phyloP scores from a whole-genome alignment of 2,329 filamentous ascomycete genomes.

The Akanthomyces lecanii region DNA sequence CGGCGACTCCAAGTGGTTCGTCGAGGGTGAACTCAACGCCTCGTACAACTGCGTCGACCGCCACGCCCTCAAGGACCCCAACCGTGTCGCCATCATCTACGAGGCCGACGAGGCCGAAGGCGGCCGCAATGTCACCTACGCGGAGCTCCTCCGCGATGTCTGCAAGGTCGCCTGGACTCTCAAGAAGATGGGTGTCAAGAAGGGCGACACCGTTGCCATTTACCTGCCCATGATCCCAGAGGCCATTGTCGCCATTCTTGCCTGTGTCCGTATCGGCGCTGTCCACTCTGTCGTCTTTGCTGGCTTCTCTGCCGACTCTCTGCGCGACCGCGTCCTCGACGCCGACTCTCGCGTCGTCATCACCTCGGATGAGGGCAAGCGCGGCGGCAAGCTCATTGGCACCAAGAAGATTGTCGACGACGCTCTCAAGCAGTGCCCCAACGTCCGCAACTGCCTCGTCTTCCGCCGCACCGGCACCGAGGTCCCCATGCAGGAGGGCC shows the following conservation, averaged over 20 bases:
- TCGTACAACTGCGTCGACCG: slow-evolving; percentile 97
- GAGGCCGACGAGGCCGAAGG: slow-evolving; percentile 88
- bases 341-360: slow-evolving; percentile 90
- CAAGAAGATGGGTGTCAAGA: slow-evolving; percentile 92
- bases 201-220: slow-evolving; percentile 94
- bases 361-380: slow-evolving; percentile 95
- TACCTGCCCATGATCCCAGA: slow-evolving; percentile 99
- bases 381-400: slow-evolving; percentile 92
- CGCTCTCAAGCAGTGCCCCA: slow-evolving; percentile 90
- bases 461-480: slow-evolving; percentile 94
- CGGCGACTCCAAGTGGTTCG: slow-evolving; percentile 91
- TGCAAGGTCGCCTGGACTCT: slow-evolving; percentile 82
- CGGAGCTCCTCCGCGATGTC: slow-evolving; percentile 88
- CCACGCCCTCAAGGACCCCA: slow-evolving; percentile 89
- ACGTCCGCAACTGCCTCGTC: slow-evolving; percentile 79
- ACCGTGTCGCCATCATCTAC: slow-evolving; percentile 96
- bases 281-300: slow-evolving; percentile 98
- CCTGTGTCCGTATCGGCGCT: slow-evolving; percentile 86
- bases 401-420: slow-evolving; percentile 99
- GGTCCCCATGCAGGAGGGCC: slow-evolving; percentile 81
- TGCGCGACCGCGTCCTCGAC: slow-evolving; percentile 91
- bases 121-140: slow-evolving; percentile 86
- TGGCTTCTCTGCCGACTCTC: slow-evolving; percentile 93
- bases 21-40: slow-evolving; percentile 89
- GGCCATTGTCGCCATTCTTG: slow-evolving; percentile 84